A percentile compares a stretch with the other conserved stretches of the same genome.
phyloP scores from a whole-genome alignment of 352 stramenopile genomes.

The Globisporangium spinosum region DNA sequence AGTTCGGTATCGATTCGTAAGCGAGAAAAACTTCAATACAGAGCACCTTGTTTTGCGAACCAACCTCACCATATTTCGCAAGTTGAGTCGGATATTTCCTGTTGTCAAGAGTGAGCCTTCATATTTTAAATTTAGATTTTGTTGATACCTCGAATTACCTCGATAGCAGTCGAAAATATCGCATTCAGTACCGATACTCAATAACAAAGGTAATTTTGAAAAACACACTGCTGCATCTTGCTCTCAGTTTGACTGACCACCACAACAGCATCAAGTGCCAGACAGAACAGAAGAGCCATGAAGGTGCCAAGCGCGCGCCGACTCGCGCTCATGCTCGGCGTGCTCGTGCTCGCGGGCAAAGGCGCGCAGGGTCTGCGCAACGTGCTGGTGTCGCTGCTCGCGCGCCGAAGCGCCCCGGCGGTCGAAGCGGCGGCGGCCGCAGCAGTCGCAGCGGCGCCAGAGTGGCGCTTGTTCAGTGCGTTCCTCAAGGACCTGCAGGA shows the following conservation, averaged over 20 bases:
- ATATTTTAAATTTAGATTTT: neutral
- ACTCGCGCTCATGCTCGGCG: constrained; percentile 33
- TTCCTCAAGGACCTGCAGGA: constrained; percentile 52
- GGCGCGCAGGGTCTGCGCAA: constrained; percentile 28
- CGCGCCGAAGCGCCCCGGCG: constrained; percentile 11
- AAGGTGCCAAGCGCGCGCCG: constrained; percentile 26
- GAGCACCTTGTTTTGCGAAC: neutral
- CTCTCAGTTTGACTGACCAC: constrained; percentile 1
- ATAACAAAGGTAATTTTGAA: neutral
- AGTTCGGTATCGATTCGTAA: constrained; percentile 9
- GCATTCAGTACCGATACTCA: neutral
- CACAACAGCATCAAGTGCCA: neutral
- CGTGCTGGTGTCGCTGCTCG: constrained; percentile 19
- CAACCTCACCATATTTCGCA: neutral
- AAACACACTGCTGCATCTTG: neutral
- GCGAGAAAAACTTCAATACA: constrained; percentile 3
- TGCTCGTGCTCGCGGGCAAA: constrained; percentile 41
- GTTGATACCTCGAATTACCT: neutral
- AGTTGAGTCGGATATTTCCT: too few species aligned
- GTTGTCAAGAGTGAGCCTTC: neutral
- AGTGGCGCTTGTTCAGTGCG: constrained; percentile 69
- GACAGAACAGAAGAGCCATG: constrained; percentile 2
- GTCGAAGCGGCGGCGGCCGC: constrained; percentile 19
- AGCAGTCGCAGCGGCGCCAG: constrained; percentile 15
- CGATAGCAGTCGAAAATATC: neutral